phyloP scores from a whole-genome alignment of 108 stramenopile genomes.

The Ochromonas danica region DNA sequence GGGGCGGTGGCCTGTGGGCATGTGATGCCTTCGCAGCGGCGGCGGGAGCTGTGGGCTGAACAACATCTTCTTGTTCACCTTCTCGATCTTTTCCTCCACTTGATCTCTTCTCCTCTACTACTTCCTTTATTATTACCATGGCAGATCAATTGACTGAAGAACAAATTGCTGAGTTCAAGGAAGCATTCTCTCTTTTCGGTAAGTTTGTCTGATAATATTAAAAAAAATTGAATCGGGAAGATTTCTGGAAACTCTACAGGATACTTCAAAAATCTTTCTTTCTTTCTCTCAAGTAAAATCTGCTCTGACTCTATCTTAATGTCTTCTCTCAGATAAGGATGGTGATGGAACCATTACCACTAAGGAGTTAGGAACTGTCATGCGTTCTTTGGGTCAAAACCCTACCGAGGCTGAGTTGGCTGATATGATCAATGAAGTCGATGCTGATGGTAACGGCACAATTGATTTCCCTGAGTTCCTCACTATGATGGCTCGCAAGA shows the following conservation, averaged over 20 bases:
- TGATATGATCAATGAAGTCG: conserved; percentile 99
- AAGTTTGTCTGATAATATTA: conserved; percentile 65
- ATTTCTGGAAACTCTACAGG: too few species aligned
- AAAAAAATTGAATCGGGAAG: too few species aligned
- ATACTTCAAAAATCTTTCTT: too few species aligned
- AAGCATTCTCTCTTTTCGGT: conserved; percentile 99
- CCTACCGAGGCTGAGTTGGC: conserved; percentile 99
- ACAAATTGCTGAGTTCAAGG: conserved; percentile 96
- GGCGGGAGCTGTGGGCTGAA: too few species aligned
- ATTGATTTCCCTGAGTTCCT: conserved; percentile 99
- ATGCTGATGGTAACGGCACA: conserved; percentile 99
- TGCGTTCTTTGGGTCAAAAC: conserved; percentile 99
- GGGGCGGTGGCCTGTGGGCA: too few species aligned
- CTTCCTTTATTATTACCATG: conserved; percentile 33
- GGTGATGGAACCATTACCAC: conserved; percentile 96
- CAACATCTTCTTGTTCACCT: neutral
- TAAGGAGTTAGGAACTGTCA: conserved; percentile 99
- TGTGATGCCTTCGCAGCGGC: too few species aligned
- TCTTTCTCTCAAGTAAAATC: too few species aligned
- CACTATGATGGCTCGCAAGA: conserved; percentile 99
- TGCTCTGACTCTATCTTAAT: neutral
- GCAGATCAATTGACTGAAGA: conserved; percentile 70
- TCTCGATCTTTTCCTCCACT: neutral
- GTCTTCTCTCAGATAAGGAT: neutral
- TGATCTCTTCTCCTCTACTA: neutral